A percentile compares a stretch with the other conserved stretches of the same genome.
phyloP scores from a whole-genome alignment of 257 asterid species.

The Solanum medicagineum region DNA sequence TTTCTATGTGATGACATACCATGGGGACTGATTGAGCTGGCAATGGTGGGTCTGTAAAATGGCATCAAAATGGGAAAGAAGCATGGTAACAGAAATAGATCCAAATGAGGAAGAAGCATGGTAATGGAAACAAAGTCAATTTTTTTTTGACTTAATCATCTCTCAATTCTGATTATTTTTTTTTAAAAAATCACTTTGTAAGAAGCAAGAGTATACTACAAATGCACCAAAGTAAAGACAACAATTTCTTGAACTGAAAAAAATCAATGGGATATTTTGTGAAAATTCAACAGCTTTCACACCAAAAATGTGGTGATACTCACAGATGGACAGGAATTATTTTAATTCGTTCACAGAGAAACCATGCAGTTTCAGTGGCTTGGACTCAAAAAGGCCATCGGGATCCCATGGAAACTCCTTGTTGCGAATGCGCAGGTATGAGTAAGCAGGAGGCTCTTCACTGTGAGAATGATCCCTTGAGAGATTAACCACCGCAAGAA shows the following conservation, averaged over 20 bases:
- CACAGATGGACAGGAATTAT: neutral
- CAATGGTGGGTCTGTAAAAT: too few relatives aligned
- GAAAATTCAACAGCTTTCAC: neutral
- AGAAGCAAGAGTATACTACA: neutral
- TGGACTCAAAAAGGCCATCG: constrained; percentile 74
- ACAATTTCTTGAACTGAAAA: neutral
- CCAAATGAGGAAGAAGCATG: too few relatives aligned
- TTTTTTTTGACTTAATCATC: neutral
- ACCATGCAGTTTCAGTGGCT: constrained; percentile 11
- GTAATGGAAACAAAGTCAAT: too few relatives aligned
- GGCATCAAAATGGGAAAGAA: too few relatives aligned
- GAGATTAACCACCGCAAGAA: constrained; percentile 34
- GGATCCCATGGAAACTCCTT: constrained; percentile 96
- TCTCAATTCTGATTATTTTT: neutral
- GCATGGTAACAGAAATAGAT: too few relatives aligned
- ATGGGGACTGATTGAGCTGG: too few relatives aligned
- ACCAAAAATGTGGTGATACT: constrained; percentile 1
- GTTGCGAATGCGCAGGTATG: constrained; percentile 64
- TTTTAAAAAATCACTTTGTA: neutral
- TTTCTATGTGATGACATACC: too few relatives aligned
- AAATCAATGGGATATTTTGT: neutral
- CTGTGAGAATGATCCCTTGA: constrained; percentile 69
- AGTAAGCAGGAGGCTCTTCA: constrained; percentile 66
- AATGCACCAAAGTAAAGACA: neutral
- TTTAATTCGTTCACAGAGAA: neutral